These are phyloP conservation scores for Halteria grandinella DNA, from an alignment of 73 alveolate species.

Conservation along the genomic window DNA sequence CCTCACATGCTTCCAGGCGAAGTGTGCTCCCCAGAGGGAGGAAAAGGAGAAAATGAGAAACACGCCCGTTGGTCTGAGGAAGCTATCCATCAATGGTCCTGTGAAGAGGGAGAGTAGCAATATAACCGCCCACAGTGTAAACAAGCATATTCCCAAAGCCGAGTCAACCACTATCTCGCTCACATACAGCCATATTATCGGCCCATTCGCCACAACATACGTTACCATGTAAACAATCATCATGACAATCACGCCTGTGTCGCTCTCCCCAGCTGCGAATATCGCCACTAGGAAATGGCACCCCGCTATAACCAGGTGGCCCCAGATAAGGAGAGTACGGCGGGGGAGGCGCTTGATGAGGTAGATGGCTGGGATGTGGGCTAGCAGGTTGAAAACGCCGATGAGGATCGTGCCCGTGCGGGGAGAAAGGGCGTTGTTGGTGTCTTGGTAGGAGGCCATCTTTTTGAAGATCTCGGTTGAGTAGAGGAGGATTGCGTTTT, in stretches of 20 bases:
- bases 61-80: constrained; percentile 22
- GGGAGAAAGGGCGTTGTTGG: background rate
- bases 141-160: constrained; percentile 33
- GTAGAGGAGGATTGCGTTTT: constrained; percentile 30
- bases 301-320: constrained; percentile 26
- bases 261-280: background rate
- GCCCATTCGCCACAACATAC: constrained; percentile 22
- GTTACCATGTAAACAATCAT: background rate
- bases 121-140: constrained; percentile 33
- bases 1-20: background rate
- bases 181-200: constrained; percentile 23
- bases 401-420: constrained; percentile 11
- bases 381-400: background rate
- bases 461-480: constrained; percentile 17
- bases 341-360: constrained; percentile 4
- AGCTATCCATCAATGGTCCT: constrained; percentile 3
- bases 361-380: background rate
- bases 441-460: background rate
- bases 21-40: constrained; percentile 6
- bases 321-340: background rate
- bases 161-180: constrained; percentile 34
- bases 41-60: constrained; percentile 7
- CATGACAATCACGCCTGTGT: background rate
- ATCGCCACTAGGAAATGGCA: constrained; percentile 23
- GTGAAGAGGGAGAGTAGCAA: constrained; percentile 18